These are phyloP conservation scores for Antarctomyces pellizariae DNA, from an alignment of 495 filamentous ascomycete species.

Conservation along the genomic window DNA sequence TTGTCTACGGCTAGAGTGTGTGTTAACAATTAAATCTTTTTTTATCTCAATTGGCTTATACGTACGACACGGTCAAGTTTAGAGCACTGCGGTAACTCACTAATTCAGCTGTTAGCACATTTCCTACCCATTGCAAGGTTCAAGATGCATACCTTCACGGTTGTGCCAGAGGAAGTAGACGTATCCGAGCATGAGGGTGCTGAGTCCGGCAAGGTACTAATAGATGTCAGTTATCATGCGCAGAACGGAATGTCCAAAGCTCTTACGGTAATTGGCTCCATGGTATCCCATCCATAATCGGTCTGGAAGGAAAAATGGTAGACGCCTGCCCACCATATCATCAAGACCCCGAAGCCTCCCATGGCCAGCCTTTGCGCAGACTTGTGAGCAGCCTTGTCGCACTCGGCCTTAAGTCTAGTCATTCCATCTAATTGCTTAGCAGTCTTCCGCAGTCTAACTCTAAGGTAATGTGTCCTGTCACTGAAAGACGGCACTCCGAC, in stretches of 20 bases:
- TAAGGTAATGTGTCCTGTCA: conserved; percentile 72
- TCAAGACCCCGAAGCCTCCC: conserved; percentile 46
- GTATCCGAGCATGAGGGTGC: conserved; percentile 71
- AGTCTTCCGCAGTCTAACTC: conserved; percentile 48
- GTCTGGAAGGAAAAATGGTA: conserved; percentile 58
- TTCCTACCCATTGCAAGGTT: too few species aligned
- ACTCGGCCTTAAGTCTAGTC: conserved; percentile 54
- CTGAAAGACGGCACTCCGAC: conserved; percentile 71
- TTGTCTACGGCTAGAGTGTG: conserved; percentile 50
- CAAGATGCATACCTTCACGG: too few species aligned
- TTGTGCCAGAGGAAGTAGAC: conserved; percentile 89
- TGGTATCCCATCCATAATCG: conserved; percentile 64
- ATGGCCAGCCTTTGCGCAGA: conserved; percentile 61
- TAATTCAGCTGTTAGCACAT: too few species aligned
- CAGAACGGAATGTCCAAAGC: conserved; percentile 3
- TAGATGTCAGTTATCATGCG: not conserved
- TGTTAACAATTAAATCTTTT: too few species aligned
- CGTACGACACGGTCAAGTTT: conserved; percentile 72
- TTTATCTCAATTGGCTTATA: too few species aligned
- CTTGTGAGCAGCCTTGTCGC: conserved; percentile 51
- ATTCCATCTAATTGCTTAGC: conserved; percentile 39
- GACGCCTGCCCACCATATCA: conserved; percentile 60
- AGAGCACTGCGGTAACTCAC: conserved; percentile 66
- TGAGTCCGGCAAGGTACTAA: conserved; percentile 53
- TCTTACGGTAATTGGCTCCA: conserved; percentile 57